A percentile compares a stretch with the other conserved stretches of the same genome.
These are phyloP conservation scores for Austroboletus novae-zelandiae DNA, from an alignment of 1,284 basidiomycete genomes.

Conservation along the genomic window DNA sequence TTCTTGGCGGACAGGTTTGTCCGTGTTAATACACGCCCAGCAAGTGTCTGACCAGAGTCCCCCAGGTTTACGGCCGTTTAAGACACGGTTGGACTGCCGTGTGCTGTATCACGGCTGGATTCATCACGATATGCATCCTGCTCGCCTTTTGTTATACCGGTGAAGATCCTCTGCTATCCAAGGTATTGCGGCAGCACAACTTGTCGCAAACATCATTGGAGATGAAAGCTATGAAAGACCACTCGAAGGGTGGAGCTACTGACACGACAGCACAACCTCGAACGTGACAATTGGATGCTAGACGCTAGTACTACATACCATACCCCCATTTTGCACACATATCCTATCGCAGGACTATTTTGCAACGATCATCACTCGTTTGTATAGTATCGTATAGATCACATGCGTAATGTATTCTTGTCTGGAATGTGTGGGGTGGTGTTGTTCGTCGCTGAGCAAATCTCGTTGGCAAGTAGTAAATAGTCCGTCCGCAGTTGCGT, in stretches of 20 bases:
- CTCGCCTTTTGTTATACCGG: constrained; percentile 48
- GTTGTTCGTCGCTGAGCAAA: no score
- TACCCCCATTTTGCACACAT: neutral
- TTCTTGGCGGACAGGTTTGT: constrained; percentile 63
- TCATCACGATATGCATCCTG: constrained; percentile 40
- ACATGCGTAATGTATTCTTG: constrained; percentile 4
- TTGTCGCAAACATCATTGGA: constrained; percentile 11
- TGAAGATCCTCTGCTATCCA: constrained; percentile 41
- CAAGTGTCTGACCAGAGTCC: constrained; percentile 3
- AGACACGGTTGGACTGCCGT: constrained; percentile 56
- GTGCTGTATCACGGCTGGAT: constrained; percentile 43
- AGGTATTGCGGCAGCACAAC: constrained; percentile 21
- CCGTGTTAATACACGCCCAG: neutral
- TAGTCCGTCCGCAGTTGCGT: no score
- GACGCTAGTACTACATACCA: neutral
- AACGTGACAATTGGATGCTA: constrained; percentile 3
- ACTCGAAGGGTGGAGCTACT: constrained; percentile 2
- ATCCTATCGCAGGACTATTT: constrained; percentile 7
- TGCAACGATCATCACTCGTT: neutral
- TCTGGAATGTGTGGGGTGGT: no score
- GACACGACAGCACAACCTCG: neutral
- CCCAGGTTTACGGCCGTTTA: constrained; percentile 56
- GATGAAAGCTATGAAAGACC: constrained; percentile 8
- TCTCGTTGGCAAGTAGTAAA: no score
- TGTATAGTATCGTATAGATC: constrained; percentile 15